These are phyloP conservation scores for Pyrus hybrid DNA, from an alignment of 331 rosid species.

Conservation along the genomic window DNA sequence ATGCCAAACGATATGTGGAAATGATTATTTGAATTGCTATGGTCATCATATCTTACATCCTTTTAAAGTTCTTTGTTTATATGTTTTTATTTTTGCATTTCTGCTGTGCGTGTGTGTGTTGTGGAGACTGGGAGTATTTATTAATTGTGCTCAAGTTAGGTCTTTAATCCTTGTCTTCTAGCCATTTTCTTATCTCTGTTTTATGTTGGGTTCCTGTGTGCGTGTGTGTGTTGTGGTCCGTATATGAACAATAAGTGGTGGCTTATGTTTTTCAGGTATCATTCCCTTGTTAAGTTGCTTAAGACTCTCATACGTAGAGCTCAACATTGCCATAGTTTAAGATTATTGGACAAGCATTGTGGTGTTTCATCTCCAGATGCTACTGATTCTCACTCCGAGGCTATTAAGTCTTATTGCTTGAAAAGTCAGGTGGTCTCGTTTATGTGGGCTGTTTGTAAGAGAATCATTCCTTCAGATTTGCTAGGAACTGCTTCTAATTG, in stretches of 20 bases:
- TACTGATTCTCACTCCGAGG: conserved; percentile 24
- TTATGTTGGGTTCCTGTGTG: neutral
- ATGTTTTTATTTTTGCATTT: neutral
- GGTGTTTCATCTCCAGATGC: conserved; percentile 30
- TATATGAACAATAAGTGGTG: neutral
- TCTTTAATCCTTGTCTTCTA: neutral
- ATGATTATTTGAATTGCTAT: neutral
- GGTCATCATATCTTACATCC: neutral
- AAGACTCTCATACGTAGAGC: conserved; percentile 55
- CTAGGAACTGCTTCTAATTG: conserved; percentile 65
- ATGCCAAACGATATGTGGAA: neutral
- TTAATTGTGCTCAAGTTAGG: neutral
- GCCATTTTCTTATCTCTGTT: neutral
- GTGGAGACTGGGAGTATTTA: neutral
- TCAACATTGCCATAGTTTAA: conserved; percentile 36
- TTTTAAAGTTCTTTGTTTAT: neutral
- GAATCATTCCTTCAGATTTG: conserved; percentile 65
- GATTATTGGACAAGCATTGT: conserved; percentile 77
- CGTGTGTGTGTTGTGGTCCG: neutral
- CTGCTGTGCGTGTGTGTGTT: neutral
- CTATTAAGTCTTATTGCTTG: conserved; percentile 45
- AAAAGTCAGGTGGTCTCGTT: conserved; percentile 81
- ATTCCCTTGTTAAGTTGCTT: conserved; percentile 46
- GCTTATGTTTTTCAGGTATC: conserved; percentile 42
- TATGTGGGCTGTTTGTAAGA: conserved; percentile 87